Percentiles rank a stretch among this genome's conserved stretches.
Conservation (phyloP, 2,329 filamentous ascomycete species). For the Claviceps cyperi region DNA sequence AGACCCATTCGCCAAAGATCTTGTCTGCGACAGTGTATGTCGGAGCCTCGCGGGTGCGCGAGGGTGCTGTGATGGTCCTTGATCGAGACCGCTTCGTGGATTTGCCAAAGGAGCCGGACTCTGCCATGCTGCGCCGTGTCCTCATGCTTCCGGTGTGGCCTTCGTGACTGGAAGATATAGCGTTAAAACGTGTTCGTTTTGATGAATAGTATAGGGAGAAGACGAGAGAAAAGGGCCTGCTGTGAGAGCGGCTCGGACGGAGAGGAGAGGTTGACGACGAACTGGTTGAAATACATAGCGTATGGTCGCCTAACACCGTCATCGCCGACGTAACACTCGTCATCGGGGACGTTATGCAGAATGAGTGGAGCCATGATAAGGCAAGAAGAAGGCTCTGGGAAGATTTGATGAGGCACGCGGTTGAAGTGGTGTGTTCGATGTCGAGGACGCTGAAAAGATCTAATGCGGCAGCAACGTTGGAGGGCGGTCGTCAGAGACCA, state of each 20-base stretch:
- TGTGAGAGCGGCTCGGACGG: background rate
- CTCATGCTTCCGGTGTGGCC: conserved; percentile 32
- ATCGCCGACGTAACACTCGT: conserved; percentile 51
- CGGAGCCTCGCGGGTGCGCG: conserved; percentile 42
- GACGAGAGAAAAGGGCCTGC: background rate
- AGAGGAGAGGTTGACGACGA: conserved; percentile 13
- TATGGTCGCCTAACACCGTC: conserved; percentile 52
- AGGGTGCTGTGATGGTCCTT: conserved; percentile 46
- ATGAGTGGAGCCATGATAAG: conserved; percentile 47
- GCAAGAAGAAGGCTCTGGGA: background rate
- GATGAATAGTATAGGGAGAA: background rate
- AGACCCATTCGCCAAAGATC: conserved; percentile 45
- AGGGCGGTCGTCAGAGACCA: background rate
- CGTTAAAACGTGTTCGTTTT: too few species aligned
- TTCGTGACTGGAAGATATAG: conserved; percentile 29
- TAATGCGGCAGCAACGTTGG: background rate
- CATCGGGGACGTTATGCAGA: conserved; percentile 53
- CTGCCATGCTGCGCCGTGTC: conserved; percentile 38
- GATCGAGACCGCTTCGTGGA: conserved; percentile 50
- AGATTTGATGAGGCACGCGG: background rate
- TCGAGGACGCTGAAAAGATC: background rate
- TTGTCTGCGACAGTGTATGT: conserved; percentile 47
- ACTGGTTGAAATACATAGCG: conserved; percentile 52
- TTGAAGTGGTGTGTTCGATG: background rate
- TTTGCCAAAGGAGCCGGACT: conserved; percentile 52